A percentile compares a stretch with the other conserved stretches of the same genome.
Conservation (phyloP, 2,329 filamentous ascomycete genomes). For the Myotisia sp. region DNA sequence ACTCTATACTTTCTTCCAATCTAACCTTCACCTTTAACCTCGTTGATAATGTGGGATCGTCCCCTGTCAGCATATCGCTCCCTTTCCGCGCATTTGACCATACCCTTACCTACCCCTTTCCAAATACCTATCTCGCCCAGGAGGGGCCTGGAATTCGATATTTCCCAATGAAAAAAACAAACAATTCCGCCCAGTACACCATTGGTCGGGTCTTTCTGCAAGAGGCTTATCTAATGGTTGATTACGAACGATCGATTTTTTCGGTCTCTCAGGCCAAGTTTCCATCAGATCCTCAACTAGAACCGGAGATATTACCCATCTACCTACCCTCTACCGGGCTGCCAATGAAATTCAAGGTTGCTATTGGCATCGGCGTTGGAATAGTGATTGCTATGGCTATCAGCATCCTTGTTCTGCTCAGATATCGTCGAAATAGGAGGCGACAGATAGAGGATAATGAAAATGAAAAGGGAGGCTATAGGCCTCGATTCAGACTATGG, state of each 20-base stretch:
- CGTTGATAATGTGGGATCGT: constrained; percentile 17
- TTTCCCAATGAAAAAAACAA: constrained; percentile 27
- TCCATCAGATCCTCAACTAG: constrained; percentile 11
- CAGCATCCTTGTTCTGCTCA: too few species aligned
- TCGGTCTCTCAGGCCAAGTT: constrained; percentile 23
- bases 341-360: too few species aligned
- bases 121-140: constrained; percentile 15
- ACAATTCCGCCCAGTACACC: constrained; percentile 21
- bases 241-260: constrained; percentile 26
- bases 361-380: too few species aligned
- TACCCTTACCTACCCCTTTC: constrained; percentile 23
- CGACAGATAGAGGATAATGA: too few species aligned
- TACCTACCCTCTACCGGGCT: too few species aligned
- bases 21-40: constrained; percentile 25
- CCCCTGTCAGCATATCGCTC: constrained; percentile 21
- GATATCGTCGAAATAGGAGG: too few species aligned
- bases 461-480: too few species aligned
- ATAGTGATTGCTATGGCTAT: too few species aligned
- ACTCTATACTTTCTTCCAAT: constrained; percentile 16
- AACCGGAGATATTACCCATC: too few species aligned
- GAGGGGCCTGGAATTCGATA: constrained; percentile 18
- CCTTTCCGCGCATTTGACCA: constrained; percentile 29
- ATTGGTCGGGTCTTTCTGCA: constrained; percentile 31
- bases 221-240: constrained; percentile 26
- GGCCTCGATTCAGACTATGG: too few species aligned